Percentiles rank a stretch among this genome's conserved stretches.
These are phyloP conservation scores for Aspergillus niger DNA, from an alignment of 2,329 filamentous ascomycete genomes.

Conservation along the genomic window DNA sequence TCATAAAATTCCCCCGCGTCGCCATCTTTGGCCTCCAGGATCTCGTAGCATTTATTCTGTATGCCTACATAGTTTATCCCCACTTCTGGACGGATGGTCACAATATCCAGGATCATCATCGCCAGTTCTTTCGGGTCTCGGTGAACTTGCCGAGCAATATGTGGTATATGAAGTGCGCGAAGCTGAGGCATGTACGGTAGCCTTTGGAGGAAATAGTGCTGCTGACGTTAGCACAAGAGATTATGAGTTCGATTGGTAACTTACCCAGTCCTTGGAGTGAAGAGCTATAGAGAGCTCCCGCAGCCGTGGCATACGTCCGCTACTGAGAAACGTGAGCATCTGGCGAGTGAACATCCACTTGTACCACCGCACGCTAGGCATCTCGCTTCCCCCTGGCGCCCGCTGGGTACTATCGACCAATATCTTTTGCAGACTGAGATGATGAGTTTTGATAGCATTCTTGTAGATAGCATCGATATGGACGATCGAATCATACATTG, in stretches of 20 bases:
- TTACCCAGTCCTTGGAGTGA: slow-evolving; percentile 77
- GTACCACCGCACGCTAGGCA: slow-evolving; percentile 56
- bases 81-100: slow-evolving; percentile 73
- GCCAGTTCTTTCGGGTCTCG: slow-evolving; percentile 70
- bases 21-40: slow-evolving; percentile 61
- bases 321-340: slow-evolving; percentile 71
- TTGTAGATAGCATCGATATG: slow-evolving; percentile 71
- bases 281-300: slow-evolving; percentile 72
- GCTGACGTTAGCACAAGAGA: slow-evolving; percentile 7
- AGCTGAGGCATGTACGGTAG: slow-evolving; percentile 71
- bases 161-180: slow-evolving; percentile 69
- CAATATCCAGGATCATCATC: slow-evolving; percentile 74
- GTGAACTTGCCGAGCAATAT: slow-evolving; percentile 65
- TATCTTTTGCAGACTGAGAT: slow-evolving; percentile 69
- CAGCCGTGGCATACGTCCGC: slow-evolving; percentile 71
- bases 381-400: slow-evolving; percentile 42
- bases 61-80: slow-evolving; percentile 78
- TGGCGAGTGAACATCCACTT: slow-evolving; percentile 72
- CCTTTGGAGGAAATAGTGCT: slow-evolving; percentile 78
- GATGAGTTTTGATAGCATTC: slow-evolving; percentile 69
- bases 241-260: slow-evolving; percentile 27
- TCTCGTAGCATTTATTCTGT: slow-evolving; percentile 77
- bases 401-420: slow-evolving; percentile 71
- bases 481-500: slow-evolving; percentile 59
- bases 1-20: slow-evolving; percentile 41